phyloP scores from a whole-genome alignment of 148 eudicot genomes.

The Silene latifolia region DNA sequence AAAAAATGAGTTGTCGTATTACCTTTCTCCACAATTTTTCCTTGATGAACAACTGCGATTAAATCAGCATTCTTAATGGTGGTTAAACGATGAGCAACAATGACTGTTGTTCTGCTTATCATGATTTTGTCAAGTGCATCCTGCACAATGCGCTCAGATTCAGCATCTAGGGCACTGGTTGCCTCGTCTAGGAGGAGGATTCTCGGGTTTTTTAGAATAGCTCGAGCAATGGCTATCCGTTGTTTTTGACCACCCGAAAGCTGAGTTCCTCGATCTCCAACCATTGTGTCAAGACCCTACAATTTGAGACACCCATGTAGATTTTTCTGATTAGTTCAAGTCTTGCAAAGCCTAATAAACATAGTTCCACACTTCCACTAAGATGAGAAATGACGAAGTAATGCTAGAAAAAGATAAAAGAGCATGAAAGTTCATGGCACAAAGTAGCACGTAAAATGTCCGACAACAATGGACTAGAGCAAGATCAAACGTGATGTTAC shows the following conservation, averaged over 20 bases:
- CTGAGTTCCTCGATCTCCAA: slow-evolving; percentile 80
- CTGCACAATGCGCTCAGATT: slow-evolving; percentile 81
- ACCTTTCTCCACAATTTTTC: slow-evolving; percentile 84
- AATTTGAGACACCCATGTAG: not conserved
- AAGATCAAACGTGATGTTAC: too few species aligned
- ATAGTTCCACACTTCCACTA: too few species aligned
- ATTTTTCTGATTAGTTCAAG: too few species aligned
- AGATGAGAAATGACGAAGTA: too few species aligned
- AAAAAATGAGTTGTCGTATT: not conserved
- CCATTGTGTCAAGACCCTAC: slow-evolving; percentile 79
- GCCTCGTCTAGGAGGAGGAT: slow-evolving; percentile 88
- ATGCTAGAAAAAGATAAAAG: too few species aligned
- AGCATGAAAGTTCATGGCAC: too few species aligned
- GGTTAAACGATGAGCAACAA: slow-evolving; percentile 84
- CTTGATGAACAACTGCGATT: slow-evolving; percentile 73
- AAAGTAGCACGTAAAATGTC: too few species aligned
- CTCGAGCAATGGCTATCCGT: slow-evolving; percentile 84
- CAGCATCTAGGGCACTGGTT: slow-evolving; percentile 85
- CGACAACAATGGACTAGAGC: too few species aligned
- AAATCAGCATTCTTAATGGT: slow-evolving; percentile 70
- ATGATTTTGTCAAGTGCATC: slow-evolving; percentile 77
- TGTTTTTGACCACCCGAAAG: slow-evolving; percentile 93
- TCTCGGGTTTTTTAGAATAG: slow-evolving; percentile 69
- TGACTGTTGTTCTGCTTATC: slow-evolving; percentile 67
- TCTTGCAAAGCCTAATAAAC: too few species aligned